These are phyloP conservation scores for Pichia terricola DNA, from an alignment of 1,139 yeast species.

Conservation along the genomic window DNA sequence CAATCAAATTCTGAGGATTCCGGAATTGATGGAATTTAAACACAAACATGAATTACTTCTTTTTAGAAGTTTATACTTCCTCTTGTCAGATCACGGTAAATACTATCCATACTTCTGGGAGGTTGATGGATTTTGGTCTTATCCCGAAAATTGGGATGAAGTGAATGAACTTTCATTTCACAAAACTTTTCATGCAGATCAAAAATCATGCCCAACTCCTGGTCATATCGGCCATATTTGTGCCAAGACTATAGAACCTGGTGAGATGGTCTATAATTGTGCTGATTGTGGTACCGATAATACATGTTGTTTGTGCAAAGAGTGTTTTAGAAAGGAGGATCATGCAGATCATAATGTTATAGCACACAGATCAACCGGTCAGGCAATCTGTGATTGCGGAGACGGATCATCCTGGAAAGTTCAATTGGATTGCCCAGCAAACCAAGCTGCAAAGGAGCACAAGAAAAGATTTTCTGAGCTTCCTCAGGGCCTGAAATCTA, in stretches of 20 bases:
- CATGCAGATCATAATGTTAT: constrained; percentile 57
- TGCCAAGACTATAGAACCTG: constrained; percentile 47
- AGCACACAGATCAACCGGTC: constrained; percentile 40
- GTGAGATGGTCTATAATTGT: constrained; percentile 63
- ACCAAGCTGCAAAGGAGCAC: constrained; percentile 5
- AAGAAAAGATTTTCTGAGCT: constrained; percentile 4
- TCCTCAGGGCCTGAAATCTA: constrained; percentile 14
- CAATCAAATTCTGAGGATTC: constrained; percentile 8
- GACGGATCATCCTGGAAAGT: constrained; percentile 72
- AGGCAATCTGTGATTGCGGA: constrained; percentile 85
- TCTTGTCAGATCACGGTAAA: constrained; percentile 15
- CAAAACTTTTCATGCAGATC: constrained; percentile 17
- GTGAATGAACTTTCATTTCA: constrained; percentile 8
- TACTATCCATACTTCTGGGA: constrained; percentile 14
- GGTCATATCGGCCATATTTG: constrained; percentile 47
- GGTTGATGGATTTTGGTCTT: constrained; percentile 10
- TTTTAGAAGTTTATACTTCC: constrained; percentile 16
- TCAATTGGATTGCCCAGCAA: constrained; percentile 42
- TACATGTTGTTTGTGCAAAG: constrained; percentile 63
- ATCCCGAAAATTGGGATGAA: constrained; percentile 19
- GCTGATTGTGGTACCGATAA: constrained; percentile 61
- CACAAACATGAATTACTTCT: constrained; percentile 7
- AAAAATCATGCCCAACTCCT: constrained; percentile 11
- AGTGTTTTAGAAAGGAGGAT: constrained; percentile 60
- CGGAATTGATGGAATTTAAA: constrained; percentile 5